Evolutionary conservation across 306 rosid species (phyloP).

Genomic region (Purshia tridentata): DNA sequence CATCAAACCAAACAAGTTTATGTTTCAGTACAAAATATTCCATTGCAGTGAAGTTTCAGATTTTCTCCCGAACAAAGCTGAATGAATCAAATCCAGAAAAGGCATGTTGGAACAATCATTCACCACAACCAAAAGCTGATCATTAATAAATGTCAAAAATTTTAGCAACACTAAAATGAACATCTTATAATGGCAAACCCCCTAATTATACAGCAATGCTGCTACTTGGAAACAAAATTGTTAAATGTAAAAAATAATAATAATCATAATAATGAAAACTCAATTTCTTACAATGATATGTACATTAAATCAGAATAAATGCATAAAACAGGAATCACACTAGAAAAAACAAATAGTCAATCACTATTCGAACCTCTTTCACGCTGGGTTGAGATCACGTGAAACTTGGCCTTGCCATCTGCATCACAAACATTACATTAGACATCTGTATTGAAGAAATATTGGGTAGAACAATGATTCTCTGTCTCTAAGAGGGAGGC

Average conservation of each 20-base stretch:
- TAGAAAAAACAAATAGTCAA: slow-evolving; percentile 36
- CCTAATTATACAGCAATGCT: slow-evolving; percentile 42
- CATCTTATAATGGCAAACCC: slow-evolving; percentile 41
- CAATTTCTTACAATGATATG: slow-evolving; percentile 65
- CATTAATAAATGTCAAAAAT: slow-evolving; percentile 21
- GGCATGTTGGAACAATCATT: neutral
- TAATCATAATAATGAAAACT: slow-evolving; percentile 28
- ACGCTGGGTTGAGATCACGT: slow-evolving; percentile 68
- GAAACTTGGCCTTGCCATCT: slow-evolving; percentile 99
- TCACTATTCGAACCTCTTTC: slow-evolving; percentile 29
- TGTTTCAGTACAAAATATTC: no score
- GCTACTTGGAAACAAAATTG: slow-evolving; percentile 37
- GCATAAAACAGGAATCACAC: slow-evolving; percentile 38
- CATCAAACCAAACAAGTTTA: no score
- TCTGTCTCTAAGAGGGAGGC: neutral
- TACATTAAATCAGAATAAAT: slow-evolving; percentile 60
- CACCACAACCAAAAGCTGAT: slow-evolving; percentile 5
- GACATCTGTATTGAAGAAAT: neutral
- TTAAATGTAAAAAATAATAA: slow-evolving; percentile 15
- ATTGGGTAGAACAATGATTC: neutral
- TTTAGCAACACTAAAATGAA: slow-evolving; percentile 35
- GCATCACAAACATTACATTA: slow-evolving; percentile 35
- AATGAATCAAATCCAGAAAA: neutral
- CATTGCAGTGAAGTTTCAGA: no score
- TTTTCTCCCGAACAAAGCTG: no score